Percentiles rank a stretch among this genome's conserved stretches.
phyloP scores from a whole-genome alignment of 139 green algal species.

The Parachlorella kessleri region DNA sequence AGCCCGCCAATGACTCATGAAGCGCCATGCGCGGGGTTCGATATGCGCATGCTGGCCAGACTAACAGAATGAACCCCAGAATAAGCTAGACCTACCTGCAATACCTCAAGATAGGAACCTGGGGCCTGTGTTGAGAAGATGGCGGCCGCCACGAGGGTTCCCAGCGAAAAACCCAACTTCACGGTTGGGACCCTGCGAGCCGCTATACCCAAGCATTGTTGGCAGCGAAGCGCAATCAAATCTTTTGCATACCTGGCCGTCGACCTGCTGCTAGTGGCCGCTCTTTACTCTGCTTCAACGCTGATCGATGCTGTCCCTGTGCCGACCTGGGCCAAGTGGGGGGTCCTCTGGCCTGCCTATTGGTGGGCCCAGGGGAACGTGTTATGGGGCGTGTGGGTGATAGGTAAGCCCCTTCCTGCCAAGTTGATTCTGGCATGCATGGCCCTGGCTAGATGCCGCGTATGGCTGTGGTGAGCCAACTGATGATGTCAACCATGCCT shows the following conservation, averaged over 20 bases:
- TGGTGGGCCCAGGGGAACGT: slow-evolving; percentile 50
- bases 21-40: too few species aligned
- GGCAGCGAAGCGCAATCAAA: slow-evolving; percentile 48
- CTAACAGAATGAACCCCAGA: too few species aligned
- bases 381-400: neutral
- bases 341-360: slow-evolving; percentile 72
- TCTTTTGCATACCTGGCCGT: slow-evolving; percentile 65
- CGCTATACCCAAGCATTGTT: slow-evolving; percentile 87
- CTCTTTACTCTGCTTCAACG: slow-evolving; percentile 47
- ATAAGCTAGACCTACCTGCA: too few species aligned
- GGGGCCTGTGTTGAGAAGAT: neutral
- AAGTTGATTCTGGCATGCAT: too few species aligned
- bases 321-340: slow-evolving; percentile 37
- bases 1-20: too few species aligned
- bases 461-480: too few species aligned
- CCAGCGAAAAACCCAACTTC: neutral
- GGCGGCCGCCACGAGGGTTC: neutral
- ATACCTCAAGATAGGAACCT: too few species aligned
- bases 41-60: too few species aligned
- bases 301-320: slow-evolving; percentile 54
- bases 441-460: too few species aligned
- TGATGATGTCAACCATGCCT: too few species aligned
- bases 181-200: slow-evolving; percentile 53
- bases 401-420: too few species aligned
- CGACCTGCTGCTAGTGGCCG: slow-evolving; percentile 58